These are phyloP conservation scores for Pogostemon cablin DNA, from an alignment of 257 asterid species.

Conservation along the genomic window DNA sequence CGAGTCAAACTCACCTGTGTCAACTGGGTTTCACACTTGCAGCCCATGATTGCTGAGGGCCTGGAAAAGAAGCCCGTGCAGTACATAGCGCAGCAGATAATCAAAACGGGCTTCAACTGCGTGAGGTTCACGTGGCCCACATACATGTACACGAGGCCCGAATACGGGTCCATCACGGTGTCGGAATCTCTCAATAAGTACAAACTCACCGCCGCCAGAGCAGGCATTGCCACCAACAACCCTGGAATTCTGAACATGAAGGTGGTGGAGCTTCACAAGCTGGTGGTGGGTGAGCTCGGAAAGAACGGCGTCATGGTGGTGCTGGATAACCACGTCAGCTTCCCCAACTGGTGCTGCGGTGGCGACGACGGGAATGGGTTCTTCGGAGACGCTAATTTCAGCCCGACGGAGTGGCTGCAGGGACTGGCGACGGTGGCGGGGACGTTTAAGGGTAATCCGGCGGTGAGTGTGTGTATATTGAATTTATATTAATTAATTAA, in stretches of 20 bases:
- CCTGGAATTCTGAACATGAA: conserved; percentile 45
- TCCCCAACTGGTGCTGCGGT: conserved; percentile 71
- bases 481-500: no score
- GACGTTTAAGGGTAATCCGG: conserved; percentile 41
- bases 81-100: conserved; percentile 32
- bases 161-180: conserved; percentile 46
- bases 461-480: conserved; percentile 35
- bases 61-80: conserved; percentile 54
- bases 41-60: conserved; percentile 72
- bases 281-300: conserved; percentile 58
- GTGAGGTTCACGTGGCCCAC: conserved; percentile 77
- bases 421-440: conserved; percentile 54
- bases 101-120: conserved; percentile 62
- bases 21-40: conserved; percentile 60
- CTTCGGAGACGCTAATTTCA: conserved; percentile 62
- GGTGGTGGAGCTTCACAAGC: conserved; percentile 50
- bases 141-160: conserved; percentile 58
- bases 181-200: conserved; percentile 42
- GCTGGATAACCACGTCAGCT: conserved; percentile 70
- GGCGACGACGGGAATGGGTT: conserved; percentile 67
- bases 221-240: conserved; percentile 48
- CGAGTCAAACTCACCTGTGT: conserved; percentile 67
- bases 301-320: conserved; percentile 56
- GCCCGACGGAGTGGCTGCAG: conserved; percentile 58
- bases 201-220: conserved; percentile 45